Percentiles rank a stretch among this genome's conserved stretches.
Evolutionary conservation across 768 basidiomycete species (phyloP).

Genomic region (Leucogyrophana mollusca): DNA sequence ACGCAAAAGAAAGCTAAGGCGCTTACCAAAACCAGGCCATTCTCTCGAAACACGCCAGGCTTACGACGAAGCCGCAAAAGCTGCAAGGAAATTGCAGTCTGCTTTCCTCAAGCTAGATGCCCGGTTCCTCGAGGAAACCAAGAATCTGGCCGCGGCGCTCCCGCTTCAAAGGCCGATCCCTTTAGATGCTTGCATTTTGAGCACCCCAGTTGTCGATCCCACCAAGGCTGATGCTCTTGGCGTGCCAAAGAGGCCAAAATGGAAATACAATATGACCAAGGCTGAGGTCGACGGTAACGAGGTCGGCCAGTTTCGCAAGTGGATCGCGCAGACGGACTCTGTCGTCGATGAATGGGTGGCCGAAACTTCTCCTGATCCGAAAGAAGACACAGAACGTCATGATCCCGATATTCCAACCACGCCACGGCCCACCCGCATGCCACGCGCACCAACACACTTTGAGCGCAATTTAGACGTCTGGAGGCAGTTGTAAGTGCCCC

Average conservation of each 20-base stretch:
- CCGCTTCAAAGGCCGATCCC: slow-evolving; percentile 59
- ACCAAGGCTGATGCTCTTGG: slow-evolving; percentile 5
- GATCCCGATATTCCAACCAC: slow-evolving; percentile 7
- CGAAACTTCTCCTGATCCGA: slow-evolving; percentile 11
- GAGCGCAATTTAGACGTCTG: slow-evolving; percentile 94
- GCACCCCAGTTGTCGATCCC: slow-evolving; percentile 1
- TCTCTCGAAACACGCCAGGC: slow-evolving; percentile 6
- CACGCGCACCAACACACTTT: slow-evolving; percentile 72
- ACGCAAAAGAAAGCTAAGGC: slow-evolving; percentile 8
- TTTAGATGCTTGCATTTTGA: slow-evolving; percentile 35
- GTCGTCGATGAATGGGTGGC: slow-evolving; percentile 52
- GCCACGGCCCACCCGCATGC: slow-evolving; percentile 32
- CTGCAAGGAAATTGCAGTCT: slow-evolving; percentile 60
- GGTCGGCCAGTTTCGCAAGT: slow-evolving; percentile 77
- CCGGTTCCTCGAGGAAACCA: slow-evolving; percentile 60
- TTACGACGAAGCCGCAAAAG: slow-evolving; percentile 35
- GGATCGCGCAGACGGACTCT: slow-evolving; percentile 67
- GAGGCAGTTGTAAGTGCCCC: slow-evolving; percentile 75
- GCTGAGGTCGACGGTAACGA: slow-evolving; percentile 89
- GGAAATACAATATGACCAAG: slow-evolving; percentile 85
- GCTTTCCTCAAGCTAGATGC: slow-evolving; percentile 63
- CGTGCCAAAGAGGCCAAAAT: slow-evolving; percentile 74
- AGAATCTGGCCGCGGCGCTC: slow-evolving; percentile 50
- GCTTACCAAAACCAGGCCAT: slow-evolving; percentile 6
- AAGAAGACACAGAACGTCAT: slow-evolving; percentile 6